Base-by-base conservation (phyloP, 225 moss, liverwort and hornwort genomes). In the Ulota crispa region DNA sequence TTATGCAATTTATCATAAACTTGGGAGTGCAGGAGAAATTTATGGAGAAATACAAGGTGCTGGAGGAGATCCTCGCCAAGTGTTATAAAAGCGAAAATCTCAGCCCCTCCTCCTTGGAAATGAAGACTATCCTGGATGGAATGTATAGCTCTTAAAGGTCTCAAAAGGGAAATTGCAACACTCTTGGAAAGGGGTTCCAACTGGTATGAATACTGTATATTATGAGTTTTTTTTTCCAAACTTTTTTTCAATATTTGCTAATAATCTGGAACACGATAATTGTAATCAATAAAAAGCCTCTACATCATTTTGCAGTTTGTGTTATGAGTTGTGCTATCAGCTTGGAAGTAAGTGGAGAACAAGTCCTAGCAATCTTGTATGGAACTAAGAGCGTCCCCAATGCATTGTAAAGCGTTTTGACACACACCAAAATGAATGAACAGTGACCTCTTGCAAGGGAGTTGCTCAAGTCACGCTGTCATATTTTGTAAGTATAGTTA, bases 31-130 rank as follows among this genome's bases (percentile, higher is more conserved):
- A 88, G 88, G 73, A 56, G 9, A 80, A 61, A 64, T 97, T 97
- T 78, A 75, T 97, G 66, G 92, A 97, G 66, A 93, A 97, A 79
- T 97, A 97, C 73, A 95, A 95, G 88, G 83, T 84, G 36, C 75
- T 97, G 82, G 97, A 97, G 85, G 89, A 87, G 28, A 85, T 95
- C 23, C 86, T 97, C 36, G 69, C 81, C 8, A 92, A 93, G 84
- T 97, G 97, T 86, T 97, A 97, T 85, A 84, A 87, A 27, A 87
- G 82, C 9, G 97, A 95, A 80, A n/a, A 86, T 42, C 83, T 97
- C 31, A 87, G 65, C 70, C 93, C 91, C 31, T 88, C 95, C 53
- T 88, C 89, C 54, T 79, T 79, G n/a, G 94, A 97, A 74, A 94
- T 95, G 94, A 94, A 90, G 83, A 83, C 73, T 61, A 86, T 95